Conservation (phyloP, 345 rosid species). For the Gossypium ekmanianum region DNA sequence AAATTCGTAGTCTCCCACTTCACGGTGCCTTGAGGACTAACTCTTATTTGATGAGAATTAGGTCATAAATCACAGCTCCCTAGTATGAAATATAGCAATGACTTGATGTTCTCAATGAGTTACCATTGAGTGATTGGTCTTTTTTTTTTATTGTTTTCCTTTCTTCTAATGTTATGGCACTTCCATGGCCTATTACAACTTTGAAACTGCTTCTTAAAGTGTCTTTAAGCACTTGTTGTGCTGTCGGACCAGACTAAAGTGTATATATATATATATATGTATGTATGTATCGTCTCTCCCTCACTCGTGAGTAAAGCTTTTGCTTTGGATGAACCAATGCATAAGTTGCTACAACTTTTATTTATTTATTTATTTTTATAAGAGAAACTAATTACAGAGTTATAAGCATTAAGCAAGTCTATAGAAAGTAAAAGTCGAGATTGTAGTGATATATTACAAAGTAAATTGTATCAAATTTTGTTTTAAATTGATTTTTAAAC, state of each 20-base stretch:
- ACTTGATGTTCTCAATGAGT: not conserved
- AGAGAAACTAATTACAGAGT: not conserved
- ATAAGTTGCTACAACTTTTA: not conserved
- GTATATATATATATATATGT: no score
- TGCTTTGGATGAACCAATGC: not conserved
- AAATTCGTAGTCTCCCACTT: no score
- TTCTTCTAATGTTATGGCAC: not conserved
- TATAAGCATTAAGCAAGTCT: not conserved
- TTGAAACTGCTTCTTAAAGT: not conserved
- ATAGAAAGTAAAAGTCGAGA: not conserved
- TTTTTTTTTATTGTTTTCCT: not conserved
- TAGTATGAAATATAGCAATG: not conserved
- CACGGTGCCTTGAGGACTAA: no score
- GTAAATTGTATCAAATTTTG: no score
- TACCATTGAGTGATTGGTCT: not conserved
- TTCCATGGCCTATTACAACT: not conserved
- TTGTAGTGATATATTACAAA: not conserved
- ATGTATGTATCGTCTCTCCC: not conserved
- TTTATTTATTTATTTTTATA: no score
- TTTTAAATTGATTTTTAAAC: no score
- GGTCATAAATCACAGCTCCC: not conserved
- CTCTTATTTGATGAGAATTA: no score
- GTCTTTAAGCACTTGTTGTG: not conserved
- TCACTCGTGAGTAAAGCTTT: not conserved
- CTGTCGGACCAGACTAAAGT: not conserved